These are phyloP conservation scores for Colletotrichum siamense DNA, from an alignment of 2,329 filamentous ascomycete genomes.

Conservation along the genomic window DNA sequence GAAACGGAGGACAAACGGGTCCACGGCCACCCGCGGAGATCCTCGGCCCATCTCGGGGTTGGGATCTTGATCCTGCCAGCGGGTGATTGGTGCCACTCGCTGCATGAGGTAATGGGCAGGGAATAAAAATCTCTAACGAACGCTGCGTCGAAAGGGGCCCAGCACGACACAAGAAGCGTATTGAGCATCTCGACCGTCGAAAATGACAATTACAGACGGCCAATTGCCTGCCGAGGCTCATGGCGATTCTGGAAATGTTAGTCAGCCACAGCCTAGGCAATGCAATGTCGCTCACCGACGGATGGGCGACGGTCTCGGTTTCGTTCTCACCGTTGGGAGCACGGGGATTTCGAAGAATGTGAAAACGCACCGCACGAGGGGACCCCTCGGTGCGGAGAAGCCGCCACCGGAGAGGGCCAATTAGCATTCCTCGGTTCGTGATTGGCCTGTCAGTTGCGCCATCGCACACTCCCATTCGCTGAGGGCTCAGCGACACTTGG, in stretches of 20 bases:
- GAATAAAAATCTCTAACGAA: neutral
- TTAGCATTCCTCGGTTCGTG: constrained; percentile 1
- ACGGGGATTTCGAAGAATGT: neutral
- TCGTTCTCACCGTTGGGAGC: neutral
- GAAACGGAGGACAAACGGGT: neutral
- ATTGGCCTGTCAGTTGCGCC: neutral
- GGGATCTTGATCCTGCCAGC: neutral
- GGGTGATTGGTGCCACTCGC: neutral
- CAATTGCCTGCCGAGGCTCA: constrained; percentile 1
- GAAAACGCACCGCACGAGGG: neutral
- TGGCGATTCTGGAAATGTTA: neutral
- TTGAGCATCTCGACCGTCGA: neutral
- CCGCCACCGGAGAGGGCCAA: constrained; percentile 12
- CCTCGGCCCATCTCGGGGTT: constrained; percentile 8
- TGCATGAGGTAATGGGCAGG: constrained; percentile 1
- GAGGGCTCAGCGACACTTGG: neutral
- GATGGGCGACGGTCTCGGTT: neutral
- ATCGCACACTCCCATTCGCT: constrained; percentile 9
- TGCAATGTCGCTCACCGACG: neutral
- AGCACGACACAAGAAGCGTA: neutral
- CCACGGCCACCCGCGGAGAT: neutral
- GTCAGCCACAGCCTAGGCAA: neutral
- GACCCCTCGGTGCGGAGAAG: neutral
- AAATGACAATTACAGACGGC: neutral
- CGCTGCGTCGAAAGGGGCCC: neutral